Base-by-base conservation (phyloP, 176 grass and related monocot genomes). In the Ensete ventricosum region DNA sequence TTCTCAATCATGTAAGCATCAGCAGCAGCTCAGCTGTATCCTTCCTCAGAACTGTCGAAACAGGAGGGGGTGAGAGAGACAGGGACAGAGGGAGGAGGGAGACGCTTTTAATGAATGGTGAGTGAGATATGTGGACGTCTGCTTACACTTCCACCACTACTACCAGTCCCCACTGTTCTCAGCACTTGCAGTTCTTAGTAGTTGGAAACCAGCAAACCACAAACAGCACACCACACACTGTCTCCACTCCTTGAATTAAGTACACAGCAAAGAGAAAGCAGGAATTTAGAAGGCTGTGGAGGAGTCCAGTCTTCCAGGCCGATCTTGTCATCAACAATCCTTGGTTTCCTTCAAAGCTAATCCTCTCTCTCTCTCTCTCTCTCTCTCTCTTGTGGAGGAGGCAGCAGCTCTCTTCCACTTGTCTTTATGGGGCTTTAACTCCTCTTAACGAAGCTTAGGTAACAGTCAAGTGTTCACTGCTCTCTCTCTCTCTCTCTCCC, bases 151-250 rank as follows among this genome's bases (percentile, higher is more conserved):
- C 24, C 71, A 26, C 71, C 52, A 54, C 71, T 27, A 73, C 71
- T 55, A 9, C 25, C 52, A 73, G 22, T 73, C 53, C 71, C 71
- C 71, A 73, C 71, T 73, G 55, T 73, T 20, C 54, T 75, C 26
- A 49, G 73, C 52, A n/a, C 73, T 20, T 1, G 73, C 16, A 19
- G 54, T 34, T 76, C 23, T 50, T 13, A 64, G 19, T 76, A 12
- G 27, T 13, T 63, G n/a, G n/a, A 24, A 54, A 49, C 1, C 4
- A 64, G n/a, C 14, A 51, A 50, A 29, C 52, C 14, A 22, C 21
- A 64, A 76, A 62, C 20, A 64, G 52, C 9, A 74, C 51, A 55
- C 1, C n/a, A 74, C 2, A 55, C 6, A 16, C 8, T 74, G 22
- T 74, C 27, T 58, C 64, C 64, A 43, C 21, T 66, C 20, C 20